phyloP scores from a whole-genome alignment of 257 asterid species.

The Verbascum thapsus region DNA sequence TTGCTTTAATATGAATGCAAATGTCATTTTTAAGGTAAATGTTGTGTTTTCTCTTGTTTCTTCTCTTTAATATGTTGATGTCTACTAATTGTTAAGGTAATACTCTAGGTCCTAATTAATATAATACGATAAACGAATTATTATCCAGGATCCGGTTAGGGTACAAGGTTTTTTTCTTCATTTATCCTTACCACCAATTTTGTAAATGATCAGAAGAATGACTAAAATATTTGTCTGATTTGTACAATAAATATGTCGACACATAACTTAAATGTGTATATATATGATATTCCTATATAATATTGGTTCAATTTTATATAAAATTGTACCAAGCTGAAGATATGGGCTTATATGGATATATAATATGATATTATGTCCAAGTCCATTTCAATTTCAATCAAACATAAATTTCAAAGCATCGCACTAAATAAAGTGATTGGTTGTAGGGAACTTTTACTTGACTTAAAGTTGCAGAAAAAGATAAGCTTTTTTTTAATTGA shows the following conservation, averaged over 20 bases:
- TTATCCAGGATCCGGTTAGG: too few relatives aligned
- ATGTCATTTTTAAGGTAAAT: background rate
- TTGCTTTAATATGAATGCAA: too few relatives aligned
- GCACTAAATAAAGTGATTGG: conserved; percentile 20
- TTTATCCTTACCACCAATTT: too few relatives aligned
- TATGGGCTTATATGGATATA: conserved; percentile 11
- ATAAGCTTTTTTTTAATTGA: background rate
- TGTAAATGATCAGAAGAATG: background rate
- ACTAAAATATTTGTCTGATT: too few relatives aligned
- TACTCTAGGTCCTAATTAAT: too few relatives aligned
- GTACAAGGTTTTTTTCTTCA: too few relatives aligned
- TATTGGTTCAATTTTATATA: too few relatives aligned
- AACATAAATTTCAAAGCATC: conserved; percentile 27
- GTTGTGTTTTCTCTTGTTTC: background rate
- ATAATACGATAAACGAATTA: too few relatives aligned
- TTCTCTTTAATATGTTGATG: background rate
- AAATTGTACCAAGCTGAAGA: conserved; percentile 22
- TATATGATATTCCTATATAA: too few relatives aligned
- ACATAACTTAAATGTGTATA: too few relatives aligned
- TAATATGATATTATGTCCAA: conserved; percentile 30
- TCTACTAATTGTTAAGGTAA: too few relatives aligned
- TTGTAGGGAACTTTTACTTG: background rate
- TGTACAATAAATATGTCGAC: too few relatives aligned
- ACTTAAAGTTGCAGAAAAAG: conserved; percentile 20
- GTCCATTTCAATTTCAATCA: conserved; percentile 29